phyloP scores from a whole-genome alignment of 768 basidiomycete species.

The Macrocybe gigantea region DNA sequence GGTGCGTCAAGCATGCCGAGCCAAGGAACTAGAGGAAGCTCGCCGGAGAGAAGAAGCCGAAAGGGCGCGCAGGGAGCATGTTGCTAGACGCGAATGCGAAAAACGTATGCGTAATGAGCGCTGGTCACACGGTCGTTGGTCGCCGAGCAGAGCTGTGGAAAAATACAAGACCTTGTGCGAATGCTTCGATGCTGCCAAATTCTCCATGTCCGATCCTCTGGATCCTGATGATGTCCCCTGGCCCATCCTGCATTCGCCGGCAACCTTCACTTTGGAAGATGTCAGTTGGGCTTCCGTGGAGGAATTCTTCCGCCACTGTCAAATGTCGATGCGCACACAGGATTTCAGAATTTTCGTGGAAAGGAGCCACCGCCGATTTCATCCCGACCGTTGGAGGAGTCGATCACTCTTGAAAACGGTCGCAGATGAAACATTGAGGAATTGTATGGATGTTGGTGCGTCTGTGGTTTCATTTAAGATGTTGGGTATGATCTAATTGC shows the following conservation, averaged over 20 bases:
- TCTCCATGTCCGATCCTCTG: constrained; percentile 45
- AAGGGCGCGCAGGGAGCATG: constrained; percentile 25
- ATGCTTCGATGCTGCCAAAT: constrained; percentile 58
- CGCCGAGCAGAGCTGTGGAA: constrained; percentile 59
- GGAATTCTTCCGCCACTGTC: constrained; percentile 56
- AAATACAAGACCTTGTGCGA: constrained; percentile 57
- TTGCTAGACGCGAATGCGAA: constrained; percentile 31
- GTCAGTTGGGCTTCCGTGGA: constrained; percentile 70
- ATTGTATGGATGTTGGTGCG: constrained; percentile 61
- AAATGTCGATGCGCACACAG: constrained; percentile 45
- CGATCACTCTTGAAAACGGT: constrained; percentile 56
- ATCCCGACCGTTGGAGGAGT: constrained; percentile 76
- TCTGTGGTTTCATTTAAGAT: constrained; percentile 3
- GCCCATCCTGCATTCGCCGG: constrained; percentile 61
- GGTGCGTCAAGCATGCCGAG: constrained; percentile 14
- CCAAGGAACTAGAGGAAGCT: constrained; percentile 17
- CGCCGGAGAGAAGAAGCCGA: constrained; percentile 20
- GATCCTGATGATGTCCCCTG: constrained; percentile 64
- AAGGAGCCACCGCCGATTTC: constrained; percentile 69
- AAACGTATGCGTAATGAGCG: constrained; percentile 42
- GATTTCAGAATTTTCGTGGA: constrained; percentile 64
- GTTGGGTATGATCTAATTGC: background rate
- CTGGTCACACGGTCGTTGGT: constrained; percentile 63
- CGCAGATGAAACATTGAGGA: constrained; percentile 49
- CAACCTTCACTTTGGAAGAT: constrained; percentile 50